Evolutionary conservation across 1,284 basidiomycete species (phyloP), one percentile per base, ranked within the genome.

Genomic region (Pseudozyma sp.): DNA sequence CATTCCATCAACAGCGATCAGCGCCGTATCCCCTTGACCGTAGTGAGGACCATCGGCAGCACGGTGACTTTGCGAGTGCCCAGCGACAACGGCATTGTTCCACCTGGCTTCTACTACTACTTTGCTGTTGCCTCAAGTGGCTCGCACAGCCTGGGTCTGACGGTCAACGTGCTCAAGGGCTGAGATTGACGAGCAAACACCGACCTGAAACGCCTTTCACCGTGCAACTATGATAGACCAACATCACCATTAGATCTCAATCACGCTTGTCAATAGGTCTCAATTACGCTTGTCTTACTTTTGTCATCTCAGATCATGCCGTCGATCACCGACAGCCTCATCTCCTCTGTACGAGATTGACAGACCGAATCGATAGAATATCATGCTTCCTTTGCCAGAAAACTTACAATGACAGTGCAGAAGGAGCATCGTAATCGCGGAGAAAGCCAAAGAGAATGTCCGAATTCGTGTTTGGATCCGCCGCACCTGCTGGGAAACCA

Each of bases 361-460:
- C 24, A 24, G 24, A n/a, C 24, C 24, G 24, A 4, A 24, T 24
- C 24, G 24, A 24, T 24, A 24, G 24, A 4, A 4, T 24, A 24
- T 24, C 24, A 24, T 24, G 24, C 24, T 24, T 24, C 1, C 24
- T 24, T 24, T 4, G 24, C 24, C 24, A 24, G 24, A 24, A 5
- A 7, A 42, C n/a, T 33, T 16, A 47, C 7, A 47, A 14, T 6
- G 45, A 47, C 5, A 47, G 45, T 11, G 45, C 45, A 30, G 45
- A 47, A 37, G 58, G 58, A 7, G 60, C 51, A 43, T 63, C 60
- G 14, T 63, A 63, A 14, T 64, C 61, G 9, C 61, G 48, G 43
- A 64, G 33, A 50, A 64, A 64, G 0, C 62, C 62, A 16, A 64
- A 64, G 17, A 64, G 44, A 16, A 64, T 64, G n/a, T 64, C 62